phyloP scores from a whole-genome alignment of 495 filamentous ascomycete species.

The Neurospora sp. region DNA sequence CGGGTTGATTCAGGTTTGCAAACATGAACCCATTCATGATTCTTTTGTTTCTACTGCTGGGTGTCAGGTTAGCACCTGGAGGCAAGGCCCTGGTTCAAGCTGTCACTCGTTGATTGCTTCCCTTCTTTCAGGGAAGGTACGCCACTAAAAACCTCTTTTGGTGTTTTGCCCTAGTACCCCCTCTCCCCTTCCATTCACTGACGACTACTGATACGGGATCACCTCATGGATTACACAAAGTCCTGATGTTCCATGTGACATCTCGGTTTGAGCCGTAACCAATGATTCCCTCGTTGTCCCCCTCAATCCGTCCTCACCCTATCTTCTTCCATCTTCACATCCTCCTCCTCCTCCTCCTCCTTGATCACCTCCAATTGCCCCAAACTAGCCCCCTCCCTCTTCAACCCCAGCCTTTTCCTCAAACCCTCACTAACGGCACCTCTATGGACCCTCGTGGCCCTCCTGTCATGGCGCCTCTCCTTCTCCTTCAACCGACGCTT shows the following conservation, averaged over 20 bases:
- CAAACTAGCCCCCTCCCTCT: not conserved
- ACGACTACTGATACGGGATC: not conserved
- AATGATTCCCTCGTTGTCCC: not conserved
- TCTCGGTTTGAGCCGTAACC: not conserved
- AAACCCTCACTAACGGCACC: not conserved
- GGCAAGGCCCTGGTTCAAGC: accelerated
- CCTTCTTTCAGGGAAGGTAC: not conserved
- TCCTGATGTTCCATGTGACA: not conserved
- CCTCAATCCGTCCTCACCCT: not conserved
- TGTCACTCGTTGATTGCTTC: not conserved
- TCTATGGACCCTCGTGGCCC: not conserved
- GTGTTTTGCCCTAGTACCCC: not conserved
- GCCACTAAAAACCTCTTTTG: not conserved
- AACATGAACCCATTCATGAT: not conserved
- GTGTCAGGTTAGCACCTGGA: not conserved
- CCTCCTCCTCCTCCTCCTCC: not conserved
- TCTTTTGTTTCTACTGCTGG: not conserved
- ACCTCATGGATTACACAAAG: too few relatives aligned
- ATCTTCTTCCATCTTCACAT: not conserved
- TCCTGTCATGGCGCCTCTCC: not conserved
- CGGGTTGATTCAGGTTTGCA: not conserved
- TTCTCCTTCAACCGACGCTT: not conserved
- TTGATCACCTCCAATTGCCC: not conserved
- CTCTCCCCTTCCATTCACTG: not conserved
- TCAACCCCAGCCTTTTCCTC: not conserved